Evolutionary conservation across 2,329 filamentous ascomycete species (phyloP).

Genomic region (Dichotomopilus funicola): DNA sequence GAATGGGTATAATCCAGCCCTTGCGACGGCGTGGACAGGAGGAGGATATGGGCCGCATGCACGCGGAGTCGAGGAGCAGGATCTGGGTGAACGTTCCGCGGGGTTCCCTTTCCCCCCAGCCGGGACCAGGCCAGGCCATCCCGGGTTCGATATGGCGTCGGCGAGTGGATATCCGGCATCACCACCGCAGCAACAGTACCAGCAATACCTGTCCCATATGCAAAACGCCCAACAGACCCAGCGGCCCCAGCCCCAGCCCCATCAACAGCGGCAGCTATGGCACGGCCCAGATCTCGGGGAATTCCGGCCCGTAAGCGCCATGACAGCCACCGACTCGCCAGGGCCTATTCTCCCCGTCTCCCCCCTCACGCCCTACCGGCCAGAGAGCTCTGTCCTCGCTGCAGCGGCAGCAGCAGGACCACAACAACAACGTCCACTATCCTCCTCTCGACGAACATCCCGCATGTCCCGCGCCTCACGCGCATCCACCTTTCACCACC

Average conservation of each 20-base stretch:
- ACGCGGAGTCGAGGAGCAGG: not conserved
- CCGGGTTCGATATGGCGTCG: not conserved
- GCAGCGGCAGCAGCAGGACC: not conserved
- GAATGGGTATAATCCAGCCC: not conserved
- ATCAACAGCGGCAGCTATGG: not conserved
- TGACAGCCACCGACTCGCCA: slow-evolving; percentile 4
- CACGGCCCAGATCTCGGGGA: not conserved
- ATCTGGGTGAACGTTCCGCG: not conserved
- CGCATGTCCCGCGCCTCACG: no score
- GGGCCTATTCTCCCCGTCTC: slow-evolving; percentile 12
- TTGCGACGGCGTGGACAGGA: not conserved
- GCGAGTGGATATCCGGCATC: not conserved
- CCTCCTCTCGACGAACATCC: no score
- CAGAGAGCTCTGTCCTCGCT: not conserved
- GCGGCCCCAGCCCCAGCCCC: no score
- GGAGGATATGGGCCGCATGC: not conserved
- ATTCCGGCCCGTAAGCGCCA: slow-evolving; percentile 8
- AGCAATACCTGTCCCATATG: not conserved
- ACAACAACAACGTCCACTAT: no score
- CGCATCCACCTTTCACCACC: no score
- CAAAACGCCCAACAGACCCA: no score
- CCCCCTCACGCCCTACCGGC: slow-evolving; percentile 8
- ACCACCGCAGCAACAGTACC: not conserved
- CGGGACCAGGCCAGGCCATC: not conserved
- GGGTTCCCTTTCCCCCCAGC: slow-evolving; percentile 3